Evolutionary conservation across 805 yeast genomes (phyloP), one percentile per base, ranked within the genome.

Genomic region (Myxozyma mucilagina): DNA sequence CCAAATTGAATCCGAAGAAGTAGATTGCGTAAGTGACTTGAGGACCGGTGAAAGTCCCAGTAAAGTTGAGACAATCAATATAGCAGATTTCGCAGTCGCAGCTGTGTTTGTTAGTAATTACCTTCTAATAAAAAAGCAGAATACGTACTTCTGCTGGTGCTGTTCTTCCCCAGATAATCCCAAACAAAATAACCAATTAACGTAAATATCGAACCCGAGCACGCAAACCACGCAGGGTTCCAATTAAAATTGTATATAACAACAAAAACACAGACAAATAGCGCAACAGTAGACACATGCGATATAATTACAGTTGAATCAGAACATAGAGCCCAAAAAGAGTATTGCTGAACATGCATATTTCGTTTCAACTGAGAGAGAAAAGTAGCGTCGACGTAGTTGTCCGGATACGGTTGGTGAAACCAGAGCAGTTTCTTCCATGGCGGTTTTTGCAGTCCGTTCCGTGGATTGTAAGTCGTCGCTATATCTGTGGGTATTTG

Each of bases 1-100:
- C 97, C 98, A 93, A 61, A 94, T 90, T 14, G 97, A 90, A 75
- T 94, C 98, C 0, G 94, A 87, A 0, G 97, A 84, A 0, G 97
- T 90, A 0, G 97, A 87, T 68, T 85, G 84, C 0, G 97, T 90
- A 47, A 94, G 79, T 0, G 97, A 90, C 67, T 89, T 87, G 53
- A 94, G 80, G 1, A 94, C 93, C 0, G 99, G 99, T 0, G 97
- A 88, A 47, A 93, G 78, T 0, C 94, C 85, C 45, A 90, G 76
- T 44, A 92, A 76, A 3, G 89, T 82, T 60, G 92, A 82, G 1
- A 86, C 79, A 11, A 92, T 86, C 32, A 94, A 75, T 2, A 84
- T 60, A 1, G 90, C 82, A 0, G 96, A 87, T 72, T 89, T 89
- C 11, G 66, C 52, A 9, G 67, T 58, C 13, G 62, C 57, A 4